Conservation (phyloP, 164 flowering plant genomes). For the Chimonanthus praecox region DNA sequence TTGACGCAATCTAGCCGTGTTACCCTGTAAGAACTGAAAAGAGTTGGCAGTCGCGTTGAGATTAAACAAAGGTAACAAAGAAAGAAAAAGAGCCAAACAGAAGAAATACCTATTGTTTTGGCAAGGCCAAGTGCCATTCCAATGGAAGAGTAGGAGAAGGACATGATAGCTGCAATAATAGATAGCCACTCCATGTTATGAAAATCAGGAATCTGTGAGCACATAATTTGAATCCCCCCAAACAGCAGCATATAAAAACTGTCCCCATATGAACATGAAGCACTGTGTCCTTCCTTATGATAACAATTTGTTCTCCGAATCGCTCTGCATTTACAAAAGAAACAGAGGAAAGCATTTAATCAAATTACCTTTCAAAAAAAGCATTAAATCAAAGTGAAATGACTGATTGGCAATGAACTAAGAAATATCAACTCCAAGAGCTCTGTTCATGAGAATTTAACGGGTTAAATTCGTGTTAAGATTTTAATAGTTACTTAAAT, state of each 20-base stretch:
- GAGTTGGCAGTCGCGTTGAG: too few species aligned
- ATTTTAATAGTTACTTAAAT: too few species aligned
- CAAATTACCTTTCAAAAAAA: too few species aligned
- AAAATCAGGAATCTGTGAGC: constrained; percentile 74
- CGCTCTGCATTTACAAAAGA: constrained; percentile 42
- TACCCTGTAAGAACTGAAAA: too few species aligned
- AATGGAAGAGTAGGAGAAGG: constrained; percentile 55
- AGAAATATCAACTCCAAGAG: not conserved
- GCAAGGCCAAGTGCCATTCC: constrained; percentile 45
- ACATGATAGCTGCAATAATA: constrained; percentile 63
- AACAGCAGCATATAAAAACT: constrained; percentile 54
- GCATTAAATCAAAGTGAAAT: not conserved
- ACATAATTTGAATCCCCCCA: constrained; percentile 50
- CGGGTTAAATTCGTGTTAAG: too few species aligned
- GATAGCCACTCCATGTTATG: constrained; percentile 72
- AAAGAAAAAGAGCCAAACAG: not conserved
- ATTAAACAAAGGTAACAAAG: not conserved
- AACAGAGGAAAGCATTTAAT: not conserved
- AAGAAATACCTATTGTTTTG: constrained; percentile 45
- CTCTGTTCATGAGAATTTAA: not conserved
- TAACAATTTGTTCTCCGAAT: constrained; percentile 64
- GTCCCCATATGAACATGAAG: constrained; percentile 40
- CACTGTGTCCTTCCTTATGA: constrained; percentile 57
- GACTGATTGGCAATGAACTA: not conserved
- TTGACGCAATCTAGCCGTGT: too few species aligned